These are phyloP conservation scores for Cryphonectria radicalis DNA, from an alignment of 2,329 filamentous ascomycete species.

Conservation along the genomic window DNA sequence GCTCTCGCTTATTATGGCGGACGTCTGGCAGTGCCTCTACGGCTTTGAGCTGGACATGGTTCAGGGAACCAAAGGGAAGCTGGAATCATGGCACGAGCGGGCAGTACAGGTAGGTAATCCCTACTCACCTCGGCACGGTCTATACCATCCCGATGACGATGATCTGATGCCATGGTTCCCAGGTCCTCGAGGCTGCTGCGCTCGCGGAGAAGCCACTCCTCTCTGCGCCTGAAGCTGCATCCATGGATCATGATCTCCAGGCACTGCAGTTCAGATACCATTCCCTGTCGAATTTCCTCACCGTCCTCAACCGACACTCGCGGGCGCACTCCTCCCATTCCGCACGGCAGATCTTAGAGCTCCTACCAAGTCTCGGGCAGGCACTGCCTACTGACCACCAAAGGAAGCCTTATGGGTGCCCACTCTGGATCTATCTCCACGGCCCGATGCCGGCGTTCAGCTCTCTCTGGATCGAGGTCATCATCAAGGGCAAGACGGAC, in stretches of 20 bases:
- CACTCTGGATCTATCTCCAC: conserved; percentile 9
- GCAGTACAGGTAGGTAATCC: neutral
- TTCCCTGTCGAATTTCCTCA: conserved; percentile 4
- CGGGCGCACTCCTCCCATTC: neutral
- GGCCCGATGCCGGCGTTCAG: conserved; percentile 9
- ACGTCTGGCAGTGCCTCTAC: conserved; percentile 13
- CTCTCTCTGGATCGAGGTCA: conserved; percentile 8
- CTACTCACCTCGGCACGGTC: neutral
- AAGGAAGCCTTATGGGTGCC: conserved; percentile 11
- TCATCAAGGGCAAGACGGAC: conserved; percentile 1
- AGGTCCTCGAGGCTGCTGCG: conserved; percentile 22
- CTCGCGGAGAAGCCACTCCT: conserved; percentile 18
- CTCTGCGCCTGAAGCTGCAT: neutral
- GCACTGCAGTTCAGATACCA: conserved; percentile 8
- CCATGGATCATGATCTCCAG: conserved; percentile 10
- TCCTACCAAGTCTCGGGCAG: neutral
- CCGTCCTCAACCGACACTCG: neutral
- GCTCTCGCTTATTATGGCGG: neutral
- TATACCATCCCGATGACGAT: neutral
- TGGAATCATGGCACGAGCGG: conserved; percentile 1
- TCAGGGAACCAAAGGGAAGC: neutral
- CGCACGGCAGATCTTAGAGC: neutral
- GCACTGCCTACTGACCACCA: neutral
- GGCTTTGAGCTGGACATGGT: neutral
- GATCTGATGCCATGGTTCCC: neutral